Base-by-base conservation (phyloP, 2,329 filamentous ascomycete species). In the Cadophora sp. region DNA sequence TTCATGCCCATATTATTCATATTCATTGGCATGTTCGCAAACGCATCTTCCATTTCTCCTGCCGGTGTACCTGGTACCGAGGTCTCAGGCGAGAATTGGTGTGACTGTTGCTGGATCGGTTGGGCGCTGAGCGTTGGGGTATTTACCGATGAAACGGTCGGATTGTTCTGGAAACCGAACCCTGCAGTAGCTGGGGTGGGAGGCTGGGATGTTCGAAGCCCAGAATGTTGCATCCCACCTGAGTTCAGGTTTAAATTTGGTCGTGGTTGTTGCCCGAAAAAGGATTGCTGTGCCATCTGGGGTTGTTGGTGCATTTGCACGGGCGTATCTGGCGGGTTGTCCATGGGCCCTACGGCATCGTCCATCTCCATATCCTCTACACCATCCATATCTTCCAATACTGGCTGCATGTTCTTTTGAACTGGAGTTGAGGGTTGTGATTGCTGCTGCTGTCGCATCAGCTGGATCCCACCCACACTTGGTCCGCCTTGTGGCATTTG, bases 351-450 rank as follows among this genome's bases (percentile, higher is more conserved):
- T 60, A 92, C 84, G 8, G 89, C 87, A 74, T 97, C 94, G 76
- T 98, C 95, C 91, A 98, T 92, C 76, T 98, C 95, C 95, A 98
- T 97, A 76, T 97, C 93, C 63, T 93, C 94, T 34, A 97, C 88
- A 22, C 92, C 89, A 76, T 97, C 94, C 83, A 97, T 89, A 69
- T 97, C 91, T 68, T 91, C 83, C 11, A 62, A 65, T 1, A 69
- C 68, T 16, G 73, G 70, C 53, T 76, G 74, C 43, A 67, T 68
- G 66, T 73, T 74, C 50, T 77, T 75, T 53, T 74, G 73, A 43
- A 72, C 56, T 2, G 77, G 76, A 24, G 76, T 78, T 29, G 74
- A 72, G 8, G 76, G 76, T 48, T 77, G 76, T 29, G 76, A 76
- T 64, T 77, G 74, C 66, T 76, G 76, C 43, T 77, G 76, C 53